Percentiles rank a stretch among this genome's conserved stretches.
Conservation (phyloP, 441 rosid species). For the Raphanus hybrid region DNA sequence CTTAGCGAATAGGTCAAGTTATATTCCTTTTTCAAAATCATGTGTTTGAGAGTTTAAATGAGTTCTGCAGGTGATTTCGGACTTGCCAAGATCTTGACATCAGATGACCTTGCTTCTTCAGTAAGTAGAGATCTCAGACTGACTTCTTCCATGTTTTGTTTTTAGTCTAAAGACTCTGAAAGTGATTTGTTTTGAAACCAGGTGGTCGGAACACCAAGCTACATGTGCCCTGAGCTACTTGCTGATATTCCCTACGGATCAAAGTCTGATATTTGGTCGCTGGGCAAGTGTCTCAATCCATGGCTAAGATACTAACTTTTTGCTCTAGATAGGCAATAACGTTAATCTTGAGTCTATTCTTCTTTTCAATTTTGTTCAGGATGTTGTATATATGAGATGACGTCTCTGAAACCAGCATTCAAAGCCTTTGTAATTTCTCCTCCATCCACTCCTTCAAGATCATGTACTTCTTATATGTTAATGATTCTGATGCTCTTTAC, state of each 20-base stretch:
- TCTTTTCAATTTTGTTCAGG: constrained; percentile 55
- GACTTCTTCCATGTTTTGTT: constrained; percentile 6
- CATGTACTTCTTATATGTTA: constrained; percentile 8
- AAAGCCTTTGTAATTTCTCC: constrained; percentile 80
- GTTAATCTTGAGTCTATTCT: not conserved
- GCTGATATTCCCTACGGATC: constrained; percentile 98
- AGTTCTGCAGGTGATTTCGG: constrained; percentile 87
- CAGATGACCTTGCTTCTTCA: constrained; percentile 95
- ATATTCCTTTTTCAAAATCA: not conserved
- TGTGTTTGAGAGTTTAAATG: constrained; percentile 6
- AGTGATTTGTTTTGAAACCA: constrained; percentile 39
- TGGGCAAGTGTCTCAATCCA: constrained; percentile 57
- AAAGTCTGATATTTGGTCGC: constrained; percentile 95
- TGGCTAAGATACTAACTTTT: constrained; percentile 8
- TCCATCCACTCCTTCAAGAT: constrained; percentile 15
- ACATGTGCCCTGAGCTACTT: constrained; percentile 99
- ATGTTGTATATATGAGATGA: constrained; percentile 96
- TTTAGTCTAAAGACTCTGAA: constrained; percentile 17
- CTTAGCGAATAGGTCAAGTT: constrained; percentile 10
- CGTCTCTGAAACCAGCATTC: constrained; percentile 87
- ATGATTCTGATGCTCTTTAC: constrained; percentile 1
- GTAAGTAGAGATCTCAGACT: constrained; percentile 48
- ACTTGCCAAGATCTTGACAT: constrained; percentile 89
- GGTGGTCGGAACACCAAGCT: constrained; percentile 99
- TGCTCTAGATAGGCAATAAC: not conserved